These are phyloP conservation scores for Camellia granthamiana DNA, from an alignment of 148 eudicot species.

Conservation along the genomic window DNA sequence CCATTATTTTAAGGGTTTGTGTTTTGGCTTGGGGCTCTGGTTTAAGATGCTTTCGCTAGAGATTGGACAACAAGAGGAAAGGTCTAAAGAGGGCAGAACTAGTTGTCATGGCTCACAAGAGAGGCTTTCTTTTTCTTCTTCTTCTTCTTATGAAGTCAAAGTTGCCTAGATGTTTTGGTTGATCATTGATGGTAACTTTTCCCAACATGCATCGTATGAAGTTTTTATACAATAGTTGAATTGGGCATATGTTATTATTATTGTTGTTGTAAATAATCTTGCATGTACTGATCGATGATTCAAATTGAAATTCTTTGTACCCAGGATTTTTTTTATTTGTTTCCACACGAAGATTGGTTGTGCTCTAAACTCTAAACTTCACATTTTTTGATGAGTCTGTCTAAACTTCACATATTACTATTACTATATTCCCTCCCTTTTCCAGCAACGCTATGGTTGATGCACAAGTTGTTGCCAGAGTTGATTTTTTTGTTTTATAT, in stretches of 20 bases:
- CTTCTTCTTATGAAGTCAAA: not conserved
- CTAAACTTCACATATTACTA: too few species aligned
- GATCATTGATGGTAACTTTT: not conserved
- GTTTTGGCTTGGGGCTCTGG: not conserved
- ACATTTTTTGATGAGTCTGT: not conserved
- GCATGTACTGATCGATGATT: not conserved
- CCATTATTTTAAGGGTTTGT: not conserved
- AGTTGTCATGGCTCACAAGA: not conserved
- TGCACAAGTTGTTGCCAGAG: not conserved
- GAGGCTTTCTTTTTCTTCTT: not conserved
- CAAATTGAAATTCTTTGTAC: not conserved
- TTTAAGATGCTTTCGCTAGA: not conserved
- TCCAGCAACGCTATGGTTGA: not conserved
- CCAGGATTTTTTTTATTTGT: not conserved
- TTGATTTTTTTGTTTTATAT: too few species aligned
- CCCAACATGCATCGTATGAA: not conserved
- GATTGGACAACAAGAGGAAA: not conserved
- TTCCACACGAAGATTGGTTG: not conserved
- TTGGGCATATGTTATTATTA: not conserved
- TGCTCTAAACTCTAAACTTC: not conserved
- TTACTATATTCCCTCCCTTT: not conserved
- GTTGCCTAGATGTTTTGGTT: not conserved
- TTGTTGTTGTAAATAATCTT: not conserved
- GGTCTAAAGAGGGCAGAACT: not conserved
- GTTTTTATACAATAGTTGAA: not conserved